Evolutionary conservation across 805 yeast species (phyloP).

Genomic region (Candida methanosorbosa): DNA sequence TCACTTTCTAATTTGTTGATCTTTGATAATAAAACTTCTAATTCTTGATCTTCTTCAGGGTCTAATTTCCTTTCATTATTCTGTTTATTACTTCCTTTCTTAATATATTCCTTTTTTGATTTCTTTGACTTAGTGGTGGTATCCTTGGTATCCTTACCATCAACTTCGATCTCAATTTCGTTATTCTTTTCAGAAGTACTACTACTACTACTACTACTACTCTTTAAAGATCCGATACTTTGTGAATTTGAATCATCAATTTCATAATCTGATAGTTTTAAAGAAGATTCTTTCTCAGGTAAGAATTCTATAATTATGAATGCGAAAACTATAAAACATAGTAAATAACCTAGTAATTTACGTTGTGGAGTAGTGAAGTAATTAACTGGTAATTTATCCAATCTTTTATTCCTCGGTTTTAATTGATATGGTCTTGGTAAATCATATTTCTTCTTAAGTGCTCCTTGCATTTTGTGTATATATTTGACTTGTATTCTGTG

Average conservation of each 20-base stretch:
- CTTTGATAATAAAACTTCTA: not conserved
- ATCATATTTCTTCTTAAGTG: constrained; percentile 19
- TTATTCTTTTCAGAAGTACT: too few relatives aligned
- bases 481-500: too few relatives aligned
- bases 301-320: constrained; percentile 20
- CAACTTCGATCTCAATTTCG: too few relatives aligned
- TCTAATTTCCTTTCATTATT: not conserved
- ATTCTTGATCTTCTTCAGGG: constrained; percentile 1
- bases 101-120: too few relatives aligned
- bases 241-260: too few relatives aligned
- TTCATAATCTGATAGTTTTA: too few relatives aligned
- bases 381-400: constrained; percentile 14
- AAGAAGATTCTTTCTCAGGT: too few relatives aligned
- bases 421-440: constrained; percentile 37
- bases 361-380: constrained; percentile 40
- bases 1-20: not conserved
- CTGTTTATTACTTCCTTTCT: not conserved
- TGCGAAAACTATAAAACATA: constrained; percentile 25
- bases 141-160: too few relatives aligned
- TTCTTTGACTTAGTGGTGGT: too few relatives aligned
- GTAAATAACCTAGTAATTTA: constrained; percentile 30
- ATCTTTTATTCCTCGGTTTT: constrained; percentile 19
- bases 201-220: too few relatives aligned
- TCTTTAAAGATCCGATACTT: too few relatives aligned
- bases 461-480: constrained; percentile 23